Percentiles rank a stretch among this genome's conserved stretches.
These are phyloP conservation scores for Leccinum arenicola DNA, from an alignment of 768 basidiomycete species.

Conservation along the genomic window DNA sequence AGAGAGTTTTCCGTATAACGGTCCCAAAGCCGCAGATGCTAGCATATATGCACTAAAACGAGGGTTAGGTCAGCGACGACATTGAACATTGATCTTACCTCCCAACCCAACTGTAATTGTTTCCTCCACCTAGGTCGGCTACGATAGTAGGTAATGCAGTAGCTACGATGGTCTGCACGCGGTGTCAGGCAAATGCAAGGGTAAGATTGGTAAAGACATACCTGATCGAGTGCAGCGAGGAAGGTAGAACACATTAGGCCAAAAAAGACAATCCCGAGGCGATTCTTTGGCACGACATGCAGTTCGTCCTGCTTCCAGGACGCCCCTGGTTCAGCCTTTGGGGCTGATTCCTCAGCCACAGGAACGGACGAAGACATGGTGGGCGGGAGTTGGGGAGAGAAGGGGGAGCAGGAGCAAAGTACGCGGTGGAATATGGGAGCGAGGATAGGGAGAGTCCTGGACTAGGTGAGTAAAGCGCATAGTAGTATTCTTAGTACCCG, in stretches of 20 bases:
- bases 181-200: not conserved
- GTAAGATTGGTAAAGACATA: conserved; percentile 7
- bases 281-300: conserved; percentile 43
- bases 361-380: conserved; percentile 10
- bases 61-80: not conserved
- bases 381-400: not conserved
- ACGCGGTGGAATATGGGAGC: not conserved
- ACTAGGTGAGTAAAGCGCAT: not conserved
- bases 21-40: conserved; percentile 39
- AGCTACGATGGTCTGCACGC: conserved; percentile 41
- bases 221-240: conserved; percentile 50
- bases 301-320: conserved; percentile 40
- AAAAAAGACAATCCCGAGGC: conserved; percentile 40
- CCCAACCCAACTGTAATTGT: conserved; percentile 50
- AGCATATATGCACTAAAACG: conserved; percentile 43
- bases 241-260: conserved; percentile 44
- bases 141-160: conserved; percentile 53
- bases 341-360: not conserved
- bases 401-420: not conserved
- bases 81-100: conserved; percentile 25
- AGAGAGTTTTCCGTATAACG: conserved; percentile 48
- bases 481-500: conserved; percentile 1
- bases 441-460: not conserved
- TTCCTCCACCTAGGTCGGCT: conserved; percentile 40
- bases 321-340: conserved; percentile 25